Base-by-base conservation (phyloP, 495 filamentous ascomycete genomes). In the Podospora tetraspora region DNA sequence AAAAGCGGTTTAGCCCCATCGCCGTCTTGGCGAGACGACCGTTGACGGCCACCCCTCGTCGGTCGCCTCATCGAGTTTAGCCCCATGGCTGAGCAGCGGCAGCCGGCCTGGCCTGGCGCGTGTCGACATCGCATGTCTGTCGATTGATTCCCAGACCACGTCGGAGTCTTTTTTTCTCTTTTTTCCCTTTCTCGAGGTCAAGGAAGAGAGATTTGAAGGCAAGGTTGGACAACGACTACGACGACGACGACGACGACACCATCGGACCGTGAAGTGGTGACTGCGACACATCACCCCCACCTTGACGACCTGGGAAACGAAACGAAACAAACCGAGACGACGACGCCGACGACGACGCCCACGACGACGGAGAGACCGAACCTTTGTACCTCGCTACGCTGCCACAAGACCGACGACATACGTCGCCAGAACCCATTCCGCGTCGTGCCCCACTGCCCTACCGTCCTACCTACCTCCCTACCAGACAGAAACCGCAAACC, bases 31-130 rank as follows among this genome's bases (percentile, higher is more conserved):
- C 43, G 43, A 3, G 6, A 52, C 16, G 7, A n/a, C 43, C 16
- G 43, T 52, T 52, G 43, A 7, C 16, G 30, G 19, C 60, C 25
- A 27, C 62, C 34, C 25, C 30, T 22, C 66, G 66, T 78, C 76
- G 76, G 76, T 78, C 72, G 74, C 76, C 67, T 65, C 3, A 71
- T 76, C 57, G 69, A 71, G 76, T 71, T 70, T 75, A 76, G 75
- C 70, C 69, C 68, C 65, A 65, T 62, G 73, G 75, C 66, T 68
- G 63, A 59, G 24, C 59, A 24, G 24, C 59, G 16, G 27, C 63
- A 24, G 63, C 63, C 24, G 43, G 27, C 21, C 19, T 24, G 43
- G 27, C 27, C 19, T 23, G 58, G 59, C 21, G 52, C 37, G 32
- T n/a, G 43, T 59, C 64, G 57, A 25, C 52, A 66, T 58, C 9